A percentile compares a stretch with the other conserved stretches of the same genome.
phyloP scores from a whole-genome alignment of 129 eudicot genomes.

The Daucus carota region DH1_v3.0 NC_030382.2:35946001-35946500 shows the following conservation, averaged over 20 bases:
- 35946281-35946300: conserved; percentile 72
- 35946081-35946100: conserved; percentile 73
- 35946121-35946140: conserved; percentile 73
- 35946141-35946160: conserved; percentile 74
- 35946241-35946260: conserved; percentile 68
- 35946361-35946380: conserved; percentile 83
- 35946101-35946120: conserved; percentile 72
- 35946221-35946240: conserved; percentile 84
- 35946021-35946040: conserved; percentile 14
- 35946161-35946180: conserved; percentile 75
- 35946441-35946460: conserved; percentile 75
- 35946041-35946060: conserved; percentile 85
- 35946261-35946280: conserved; percentile 82
- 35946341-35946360: conserved; percentile 80
- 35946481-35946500: conserved; percentile 62
- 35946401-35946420: conserved; percentile 60
- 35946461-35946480: conserved; percentile 84
- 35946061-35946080: conserved; percentile 66
- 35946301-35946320: conserved; percentile 65
- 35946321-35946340: conserved; percentile 78
- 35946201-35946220: conserved; percentile 67
- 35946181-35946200: conserved; percentile 72
- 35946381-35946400: conserved; percentile 69
- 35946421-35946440: conserved; percentile 67
- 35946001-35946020: background rate